A percentile compares a stretch with the other conserved stretches of the same genome.
phyloP scores from a whole-genome alignment of 2,329 filamentous ascomycete species.

The Fusarium aywerte region DNA sequence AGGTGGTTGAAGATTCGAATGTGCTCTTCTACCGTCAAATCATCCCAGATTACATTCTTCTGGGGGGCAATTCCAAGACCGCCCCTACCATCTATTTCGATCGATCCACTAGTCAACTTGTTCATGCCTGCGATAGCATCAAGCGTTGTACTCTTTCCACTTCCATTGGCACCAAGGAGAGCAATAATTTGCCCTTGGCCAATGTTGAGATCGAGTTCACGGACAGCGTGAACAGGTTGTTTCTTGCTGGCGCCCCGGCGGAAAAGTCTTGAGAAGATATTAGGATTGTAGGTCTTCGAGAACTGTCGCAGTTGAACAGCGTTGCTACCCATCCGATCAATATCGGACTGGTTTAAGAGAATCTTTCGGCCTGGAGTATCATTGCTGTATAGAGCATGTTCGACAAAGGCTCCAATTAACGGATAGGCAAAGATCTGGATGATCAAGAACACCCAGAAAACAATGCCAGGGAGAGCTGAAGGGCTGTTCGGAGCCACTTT shows the following conservation, averaged over 20 bases:
- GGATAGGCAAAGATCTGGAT: slow-evolving; percentile 84
- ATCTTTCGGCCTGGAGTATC: slow-evolving; percentile 70
- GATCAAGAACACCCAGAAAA: slow-evolving; percentile 79
- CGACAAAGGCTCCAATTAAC: slow-evolving; percentile 77
- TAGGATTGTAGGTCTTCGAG: slow-evolving; percentile 80
- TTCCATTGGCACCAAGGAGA: slow-evolving; percentile 88
- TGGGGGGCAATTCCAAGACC: slow-evolving; percentile 90
- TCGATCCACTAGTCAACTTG: slow-evolving; percentile 78
- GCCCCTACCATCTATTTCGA: slow-evolving; percentile 80
- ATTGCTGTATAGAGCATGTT: slow-evolving; percentile 80
- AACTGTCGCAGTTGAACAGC: slow-evolving; percentile 79
- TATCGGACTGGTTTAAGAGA: slow-evolving; percentile 49
- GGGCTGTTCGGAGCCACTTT: slow-evolving; percentile 70
- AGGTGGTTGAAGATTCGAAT: slow-evolving; percentile 84
- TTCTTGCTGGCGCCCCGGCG: slow-evolving; percentile 55
- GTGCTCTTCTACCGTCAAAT: slow-evolving; percentile 87
- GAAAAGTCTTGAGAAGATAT: slow-evolving; percentile 66
- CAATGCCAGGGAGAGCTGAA: slow-evolving; percentile 77
- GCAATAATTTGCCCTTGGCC: slow-evolving; percentile 85
- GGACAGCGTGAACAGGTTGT: slow-evolving; percentile 80
- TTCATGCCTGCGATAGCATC: slow-evolving; percentile 88
- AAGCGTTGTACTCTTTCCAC: slow-evolving; percentile 89
- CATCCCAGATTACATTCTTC: slow-evolving; percentile 94
- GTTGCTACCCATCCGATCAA: slow-evolving; percentile 48
- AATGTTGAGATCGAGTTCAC: slow-evolving; percentile 76